Evolutionary conservation across 768 basidiomycete genomes (phyloP).

Genomic region (Wakefieldia striispora): DNA sequence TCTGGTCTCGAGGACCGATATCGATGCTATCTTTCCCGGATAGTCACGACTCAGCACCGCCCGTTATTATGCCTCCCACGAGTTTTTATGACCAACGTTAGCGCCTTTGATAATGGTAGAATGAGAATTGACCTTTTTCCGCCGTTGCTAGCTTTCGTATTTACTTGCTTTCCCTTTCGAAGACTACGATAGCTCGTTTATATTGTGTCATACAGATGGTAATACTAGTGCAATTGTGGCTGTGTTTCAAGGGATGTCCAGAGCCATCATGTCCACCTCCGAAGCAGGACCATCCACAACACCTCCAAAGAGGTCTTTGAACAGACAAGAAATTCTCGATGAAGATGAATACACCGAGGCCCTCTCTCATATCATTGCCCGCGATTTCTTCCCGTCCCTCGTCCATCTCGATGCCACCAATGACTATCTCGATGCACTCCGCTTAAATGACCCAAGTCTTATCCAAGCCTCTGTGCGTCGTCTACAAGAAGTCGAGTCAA

Average conservation of each 20-base stretch:
- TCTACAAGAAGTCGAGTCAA: conserved; percentile 59
- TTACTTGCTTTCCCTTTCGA: conserved; percentile 9
- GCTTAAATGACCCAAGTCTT: conserved; percentile 71
- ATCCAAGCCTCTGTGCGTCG: conserved; percentile 74
- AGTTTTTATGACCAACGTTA: conserved; percentile 26
- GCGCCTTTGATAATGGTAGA: conserved; percentile 19
- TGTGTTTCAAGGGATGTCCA: neutral
- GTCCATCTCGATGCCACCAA: conserved; percentile 88
- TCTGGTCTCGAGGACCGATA: conserved; percentile 24
- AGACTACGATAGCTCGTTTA: neutral
- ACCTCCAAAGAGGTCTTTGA: conserved; percentile 54
- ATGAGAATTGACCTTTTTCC: conserved; percentile 3
- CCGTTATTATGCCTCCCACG: conserved; percentile 19
- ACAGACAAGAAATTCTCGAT: conserved; percentile 69
- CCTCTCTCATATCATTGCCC: conserved; percentile 87
- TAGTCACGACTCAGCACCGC: conserved; percentile 1
- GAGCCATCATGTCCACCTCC: conserved; percentile 31
- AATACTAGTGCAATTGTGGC: conserved; percentile 14
- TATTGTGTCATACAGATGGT: conserved; percentile 5
- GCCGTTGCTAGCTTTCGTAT: conserved; percentile 5
- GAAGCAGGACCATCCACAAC: conserved; percentile 27
- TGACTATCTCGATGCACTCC: conserved; percentile 77
- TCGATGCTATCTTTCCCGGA: conserved; percentile 14
- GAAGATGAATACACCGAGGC: conserved; percentile 96
- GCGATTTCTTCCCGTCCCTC: conserved; percentile 97